phyloP scores from a whole-genome alignment of 2,329 filamentous ascomycete species.

The Byssothecium circinans region DNA sequence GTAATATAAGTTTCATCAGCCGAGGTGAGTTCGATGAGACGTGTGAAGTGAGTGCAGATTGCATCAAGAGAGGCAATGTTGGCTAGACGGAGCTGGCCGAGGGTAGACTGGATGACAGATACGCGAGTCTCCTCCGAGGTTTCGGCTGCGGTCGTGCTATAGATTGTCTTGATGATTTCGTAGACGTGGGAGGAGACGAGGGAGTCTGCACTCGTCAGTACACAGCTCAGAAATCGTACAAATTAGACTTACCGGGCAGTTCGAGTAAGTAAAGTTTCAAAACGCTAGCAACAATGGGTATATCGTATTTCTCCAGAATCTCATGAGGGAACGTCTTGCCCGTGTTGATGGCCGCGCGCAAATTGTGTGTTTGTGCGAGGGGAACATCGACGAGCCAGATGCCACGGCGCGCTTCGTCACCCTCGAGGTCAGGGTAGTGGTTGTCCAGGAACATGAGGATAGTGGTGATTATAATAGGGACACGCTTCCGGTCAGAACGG shows the following conservation, averaged over 20 bases:
- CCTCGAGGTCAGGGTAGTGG: constrained; percentile 95
- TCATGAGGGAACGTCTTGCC: constrained; percentile 78
- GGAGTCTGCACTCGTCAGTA: constrained; percentile 66
- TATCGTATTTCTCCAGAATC: constrained; percentile 82
- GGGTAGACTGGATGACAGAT: constrained; percentile 89
- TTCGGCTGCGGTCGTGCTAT: constrained; percentile 75
- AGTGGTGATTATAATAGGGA: constrained; percentile 87
- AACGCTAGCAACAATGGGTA: constrained; percentile 89
- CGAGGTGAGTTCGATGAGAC: constrained; percentile 93
- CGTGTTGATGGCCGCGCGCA: constrained; percentile 82
- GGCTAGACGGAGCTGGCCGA: constrained; percentile 89
- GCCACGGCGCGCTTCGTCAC: constrained; percentile 85
- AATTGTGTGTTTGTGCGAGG: constrained; percentile 77
- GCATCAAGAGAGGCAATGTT: constrained; percentile 99
- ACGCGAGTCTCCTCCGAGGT: constrained; percentile 73
- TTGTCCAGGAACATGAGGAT: constrained; percentile 94
- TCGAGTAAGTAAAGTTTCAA: constrained; percentile 94
- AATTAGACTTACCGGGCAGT: constrained; percentile 70
- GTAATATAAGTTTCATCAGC: constrained; percentile 85
- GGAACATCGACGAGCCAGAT: constrained; percentile 97
- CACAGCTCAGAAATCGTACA: constrained; percentile 2
- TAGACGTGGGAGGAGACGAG: constrained; percentile 97
- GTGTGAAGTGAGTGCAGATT: constrained; percentile 96
- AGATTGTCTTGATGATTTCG: constrained; percentile 97
- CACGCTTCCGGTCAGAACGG: constrained; percentile 90